Evolutionary conservation across 768 basidiomycete species (phyloP), one percentile per base, ranked within the genome.

Genomic region (Butyriboletus loyo): DNA sequence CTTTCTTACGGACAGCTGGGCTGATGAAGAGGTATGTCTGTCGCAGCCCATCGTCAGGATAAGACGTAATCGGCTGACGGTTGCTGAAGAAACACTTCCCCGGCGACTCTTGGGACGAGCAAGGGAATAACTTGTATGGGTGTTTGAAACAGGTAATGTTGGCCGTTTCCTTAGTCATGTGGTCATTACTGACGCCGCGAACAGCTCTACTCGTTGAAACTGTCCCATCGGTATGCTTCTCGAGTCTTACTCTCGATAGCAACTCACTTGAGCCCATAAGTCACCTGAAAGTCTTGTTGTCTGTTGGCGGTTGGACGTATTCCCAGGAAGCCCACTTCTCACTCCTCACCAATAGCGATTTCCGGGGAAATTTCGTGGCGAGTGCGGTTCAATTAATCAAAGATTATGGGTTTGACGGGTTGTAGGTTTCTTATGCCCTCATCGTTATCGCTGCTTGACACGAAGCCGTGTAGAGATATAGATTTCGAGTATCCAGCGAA

Each of bases 401-500:
- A 60, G 84, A 92, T 66, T 87, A 89, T 52, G 90, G 89, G 0
- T 81, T 93, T 46, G 90, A 92, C 60, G 90, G 90, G 47, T 79
- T 89, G 84, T 83, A 58, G 49, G 81, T 66, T 8, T 19, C 15
- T 13, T 8, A 3, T 34, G 15, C 14, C 7, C 10, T 25, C 17
- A 2, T 25, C 31, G 1, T n/a, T 31, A 14, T 45, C 24, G 2
- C 17, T 36, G 3, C 13, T 31, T 22, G 5, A 52, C 44, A 21
- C 17, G 30, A n/a, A n/a, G 0, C 6, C n/a, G 0, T 15, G 11
- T 38, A 85, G 84, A 63, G 86, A 89, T 55, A 66, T 89, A 43
- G 89, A 92, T 68, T 92, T 84, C 67, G 90, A 93, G 69, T 92
- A 86, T 61, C 87, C 89, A 0, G 65, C 77, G 31, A 79, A 69